These are phyloP conservation scores for Boletellus emodensis DNA, from an alignment of 768 basidiomycete genomes.

Conservation along the genomic window DNA sequence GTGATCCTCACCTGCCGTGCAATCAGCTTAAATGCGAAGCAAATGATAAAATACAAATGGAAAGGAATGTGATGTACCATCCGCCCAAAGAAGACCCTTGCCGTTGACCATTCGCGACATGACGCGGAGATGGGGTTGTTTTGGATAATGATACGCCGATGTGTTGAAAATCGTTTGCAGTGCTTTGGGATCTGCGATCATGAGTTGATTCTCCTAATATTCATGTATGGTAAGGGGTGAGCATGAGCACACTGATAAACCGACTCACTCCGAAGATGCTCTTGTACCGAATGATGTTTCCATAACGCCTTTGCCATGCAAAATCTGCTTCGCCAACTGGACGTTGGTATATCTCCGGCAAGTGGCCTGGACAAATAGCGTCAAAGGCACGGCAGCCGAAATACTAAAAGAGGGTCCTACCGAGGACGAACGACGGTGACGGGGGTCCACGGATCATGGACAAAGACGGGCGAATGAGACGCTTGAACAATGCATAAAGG, in stretches of 20 bases:
- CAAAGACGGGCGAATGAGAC: neutral
- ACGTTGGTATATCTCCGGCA: constrained; percentile 23
- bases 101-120: neutral
- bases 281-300: constrained; percentile 23
- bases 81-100: neutral
- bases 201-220: constrained; percentile 40
- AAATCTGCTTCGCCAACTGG: constrained; percentile 28
- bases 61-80: neutral
- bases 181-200: constrained; percentile 46
- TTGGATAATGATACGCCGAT: constrained; percentile 39
- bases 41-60: neutral
- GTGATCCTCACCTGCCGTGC: constrained; percentile 35
- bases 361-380: constrained; percentile 15
- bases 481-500: neutral
- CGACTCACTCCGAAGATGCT: constrained; percentile 19
- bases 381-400: neutral
- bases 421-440: neutral
- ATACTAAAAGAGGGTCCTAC: neutral
- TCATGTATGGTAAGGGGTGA: neutral
- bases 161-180: constrained; percentile 36
- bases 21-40: constrained; percentile 10
- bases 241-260: too few species aligned
- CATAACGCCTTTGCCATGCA: constrained; percentile 28
- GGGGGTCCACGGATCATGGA: neutral
- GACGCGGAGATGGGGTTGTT: constrained; percentile 13